These are phyloP conservation scores for Penicillium digitatum DNA, from an alignment of 2,329 filamentous ascomycete genomes.

Conservation along the genomic window DNA sequence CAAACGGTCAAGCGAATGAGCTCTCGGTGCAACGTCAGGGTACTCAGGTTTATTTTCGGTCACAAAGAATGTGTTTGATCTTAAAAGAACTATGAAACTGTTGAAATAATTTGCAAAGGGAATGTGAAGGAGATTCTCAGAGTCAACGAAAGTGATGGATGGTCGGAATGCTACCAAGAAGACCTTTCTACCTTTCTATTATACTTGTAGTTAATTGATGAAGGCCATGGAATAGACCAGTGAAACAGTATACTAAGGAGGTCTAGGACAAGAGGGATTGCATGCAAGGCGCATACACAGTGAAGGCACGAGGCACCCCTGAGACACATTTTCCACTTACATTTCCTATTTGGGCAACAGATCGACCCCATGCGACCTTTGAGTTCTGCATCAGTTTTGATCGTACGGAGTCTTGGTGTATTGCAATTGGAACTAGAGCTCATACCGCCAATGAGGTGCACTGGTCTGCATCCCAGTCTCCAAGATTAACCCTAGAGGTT, in stretches of 20 bases:
- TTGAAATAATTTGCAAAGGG: not conserved
- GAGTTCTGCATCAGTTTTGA: too few relatives aligned
- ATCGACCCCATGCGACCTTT: not conserved
- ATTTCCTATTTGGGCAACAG: slow-evolving; percentile 11
- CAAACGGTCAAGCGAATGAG: slow-evolving; percentile 26
- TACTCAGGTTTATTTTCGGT: not conserved
- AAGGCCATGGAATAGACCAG: slow-evolving; percentile 3
- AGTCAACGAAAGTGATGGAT: slow-evolving; percentile 1
- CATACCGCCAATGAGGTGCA: slow-evolving; percentile 13
- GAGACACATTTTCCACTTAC: slow-evolving; percentile 16
- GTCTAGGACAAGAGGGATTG: slow-evolving; percentile 7
- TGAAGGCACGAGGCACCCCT: slow-evolving; percentile 17
- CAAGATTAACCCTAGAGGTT: not conserved
- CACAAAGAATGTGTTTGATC: slow-evolving; percentile 6
- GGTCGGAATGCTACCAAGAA: not conserved
- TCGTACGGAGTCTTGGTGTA: slow-evolving; percentile 6
- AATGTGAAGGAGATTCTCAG: not conserved
- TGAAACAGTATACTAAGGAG: slow-evolving; percentile 13
- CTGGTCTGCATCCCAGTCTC: not conserved
- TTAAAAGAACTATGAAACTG: not conserved
- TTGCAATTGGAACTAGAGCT: not conserved
- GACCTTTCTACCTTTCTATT: slow-evolving; percentile 14
- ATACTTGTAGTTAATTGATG: slow-evolving; percentile 4
- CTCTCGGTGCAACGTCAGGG: slow-evolving; percentile 9
- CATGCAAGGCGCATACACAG: slow-evolving; percentile 3